Percentiles rank a stretch among this genome's conserved stretches.
Evolutionary conservation across 305 asterid species (phyloP).

Genomic region (Fraxinus velutina): DNA sequence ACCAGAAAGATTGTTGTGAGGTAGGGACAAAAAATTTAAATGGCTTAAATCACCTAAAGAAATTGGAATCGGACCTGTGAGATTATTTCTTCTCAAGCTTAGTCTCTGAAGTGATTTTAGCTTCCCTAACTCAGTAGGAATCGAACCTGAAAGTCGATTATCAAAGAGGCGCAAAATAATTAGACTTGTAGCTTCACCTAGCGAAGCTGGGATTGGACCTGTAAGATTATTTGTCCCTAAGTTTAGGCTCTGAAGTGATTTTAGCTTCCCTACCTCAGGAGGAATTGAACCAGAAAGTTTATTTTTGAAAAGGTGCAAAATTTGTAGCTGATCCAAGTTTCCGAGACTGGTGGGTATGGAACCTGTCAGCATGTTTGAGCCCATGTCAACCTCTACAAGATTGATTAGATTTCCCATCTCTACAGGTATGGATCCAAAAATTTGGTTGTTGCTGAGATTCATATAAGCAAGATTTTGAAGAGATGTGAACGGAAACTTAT

Average conservation of each 20-base stretch:
- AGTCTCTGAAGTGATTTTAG: conserved; percentile 10
- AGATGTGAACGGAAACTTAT: conserved; percentile 22
- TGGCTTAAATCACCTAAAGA: conserved; percentile 20
- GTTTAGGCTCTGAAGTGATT: conserved; percentile 1
- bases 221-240: conserved; percentile 12
- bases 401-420: neutral
- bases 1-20: conserved; percentile 25
- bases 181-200: neutral
- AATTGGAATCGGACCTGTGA: conserved; percentile 22
- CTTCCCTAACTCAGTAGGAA: conserved; percentile 29
- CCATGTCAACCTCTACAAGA: neutral
- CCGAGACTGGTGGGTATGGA: neutral
- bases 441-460: neutral
- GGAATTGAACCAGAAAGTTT: conserved; percentile 25
- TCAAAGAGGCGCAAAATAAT: neutral
- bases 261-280: conserved; percentile 22
- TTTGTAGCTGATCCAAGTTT: neutral
- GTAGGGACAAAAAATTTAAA: neutral
- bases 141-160: conserved; percentile 23
- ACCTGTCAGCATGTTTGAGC: neutral
- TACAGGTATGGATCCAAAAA: conserved; percentile 6
- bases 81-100: conserved; percentile 5
- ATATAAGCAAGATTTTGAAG: conserved; percentile 10
- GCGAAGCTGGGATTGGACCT: neutral
- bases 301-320: conserved; percentile 7